A percentile compares a stretch with the other conserved stretches of the same genome.
Evolutionary conservation across 2,329 filamentous ascomycete genomes (phyloP).

Genomic region (Thielaviopsis ethacetica): DNA sequence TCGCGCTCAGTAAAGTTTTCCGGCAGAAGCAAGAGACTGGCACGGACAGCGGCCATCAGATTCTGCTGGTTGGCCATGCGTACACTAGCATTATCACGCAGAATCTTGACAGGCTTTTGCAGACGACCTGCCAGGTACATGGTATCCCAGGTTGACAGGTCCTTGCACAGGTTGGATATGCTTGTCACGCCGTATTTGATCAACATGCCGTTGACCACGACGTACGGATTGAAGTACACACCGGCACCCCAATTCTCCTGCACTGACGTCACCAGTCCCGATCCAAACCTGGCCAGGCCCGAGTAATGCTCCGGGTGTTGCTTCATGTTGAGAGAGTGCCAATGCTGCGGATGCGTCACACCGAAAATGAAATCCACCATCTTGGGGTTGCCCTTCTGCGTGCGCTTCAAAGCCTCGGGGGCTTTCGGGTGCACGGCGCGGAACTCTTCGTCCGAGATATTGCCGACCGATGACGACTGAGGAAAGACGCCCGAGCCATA

Average conservation of each 20-base stretch:
- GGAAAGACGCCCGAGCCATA: constrained; percentile 96
- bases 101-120: constrained; percentile 95
- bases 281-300: constrained; percentile 64
- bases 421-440: constrained; percentile 64
- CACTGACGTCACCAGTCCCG: constrained; percentile 65
- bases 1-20: constrained; percentile 71
- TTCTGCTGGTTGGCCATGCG: constrained; percentile 94
- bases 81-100: constrained; percentile 82
- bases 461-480: constrained; percentile 41
- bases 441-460: constrained; percentile 38
- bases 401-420: constrained; percentile 62
- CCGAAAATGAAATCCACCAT: constrained; percentile 99
- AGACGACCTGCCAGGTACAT: constrained; percentile 91
- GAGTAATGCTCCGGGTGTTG: constrained; percentile 92
- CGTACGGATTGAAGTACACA: constrained; percentile 93
- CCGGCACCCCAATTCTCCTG: constrained; percentile 84
- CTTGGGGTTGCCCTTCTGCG: constrained; percentile 76
- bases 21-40: constrained; percentile 73
- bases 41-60: constrained; percentile 76
- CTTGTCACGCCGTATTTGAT: constrained; percentile 98
- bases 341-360: constrained; percentile 86
- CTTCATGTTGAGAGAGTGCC: constrained; percentile 82
- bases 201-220: constrained; percentile 84
- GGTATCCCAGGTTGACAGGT: constrained; percentile 83
- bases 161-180: constrained; percentile 70